A percentile compares a stretch with the other conserved stretches of the same genome.
phyloP scores from a whole-genome alignment of 257 asterid genomes.

The Capsicum rhomboideum region DNA sequence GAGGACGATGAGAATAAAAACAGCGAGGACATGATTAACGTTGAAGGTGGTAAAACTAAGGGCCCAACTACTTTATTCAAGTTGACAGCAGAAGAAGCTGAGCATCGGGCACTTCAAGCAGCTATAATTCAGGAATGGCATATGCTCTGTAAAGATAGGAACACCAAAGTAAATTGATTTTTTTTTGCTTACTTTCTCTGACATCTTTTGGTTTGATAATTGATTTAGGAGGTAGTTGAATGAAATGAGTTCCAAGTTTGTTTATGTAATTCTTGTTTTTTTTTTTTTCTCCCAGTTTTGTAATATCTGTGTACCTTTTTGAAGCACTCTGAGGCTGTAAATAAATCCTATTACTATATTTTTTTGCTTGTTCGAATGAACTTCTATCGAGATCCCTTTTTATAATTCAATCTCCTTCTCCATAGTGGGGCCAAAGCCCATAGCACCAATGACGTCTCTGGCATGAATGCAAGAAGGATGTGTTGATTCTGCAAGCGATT shows the following conservation, averaged over 20 bases:
- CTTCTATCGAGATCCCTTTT: neutral
- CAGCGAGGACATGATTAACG: constrained; percentile 19
- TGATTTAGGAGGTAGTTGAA: neutral
- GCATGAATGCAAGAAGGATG: neutral
- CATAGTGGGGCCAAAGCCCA: too few relatives aligned
- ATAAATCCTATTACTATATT: neutral
- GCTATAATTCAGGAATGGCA: constrained; percentile 88
- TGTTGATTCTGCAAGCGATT: too few relatives aligned
- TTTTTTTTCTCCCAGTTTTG: neutral
- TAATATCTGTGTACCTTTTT: neutral
- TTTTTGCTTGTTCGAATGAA: neutral
- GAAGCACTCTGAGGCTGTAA: neutral
- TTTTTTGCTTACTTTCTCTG: neutral
- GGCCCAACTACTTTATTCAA: constrained; percentile 60
- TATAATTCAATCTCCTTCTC: too few relatives aligned
- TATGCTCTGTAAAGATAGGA: constrained; percentile 64
- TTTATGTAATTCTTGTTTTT: neutral
- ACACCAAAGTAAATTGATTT: constrained; percentile 35
- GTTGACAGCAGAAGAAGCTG: constrained; percentile 71
- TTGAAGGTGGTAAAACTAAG: constrained; percentile 39
- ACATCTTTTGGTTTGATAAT: neutral
- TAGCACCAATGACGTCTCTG: too few relatives aligned
- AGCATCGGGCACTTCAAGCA: constrained; percentile 79
- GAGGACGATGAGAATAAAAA: constrained; percentile 22
- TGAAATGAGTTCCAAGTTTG: neutral